Evolutionary conservation across 129 eudicot species (phyloP), one percentile per base, ranked within the genome.

Genomic region (Helianthus tuberosus): DNA sequence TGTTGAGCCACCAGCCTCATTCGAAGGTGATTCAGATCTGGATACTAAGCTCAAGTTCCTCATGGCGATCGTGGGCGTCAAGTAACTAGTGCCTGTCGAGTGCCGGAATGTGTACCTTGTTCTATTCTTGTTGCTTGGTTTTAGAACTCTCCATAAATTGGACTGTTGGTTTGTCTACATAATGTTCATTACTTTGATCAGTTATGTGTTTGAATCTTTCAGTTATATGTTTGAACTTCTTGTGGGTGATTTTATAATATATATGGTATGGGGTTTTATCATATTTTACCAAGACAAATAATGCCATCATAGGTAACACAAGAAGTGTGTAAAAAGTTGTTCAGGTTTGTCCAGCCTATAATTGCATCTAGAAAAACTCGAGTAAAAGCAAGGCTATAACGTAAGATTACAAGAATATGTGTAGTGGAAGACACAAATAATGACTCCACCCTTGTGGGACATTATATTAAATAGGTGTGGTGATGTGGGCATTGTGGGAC

Each of bases 31-130:
- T 8, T 8, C 80, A 0, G 85, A 83, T 75, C 63, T 73, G 35
- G 69, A 51, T 8, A 69, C 53, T 4, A 87, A 85, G 68, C 91
- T 92, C 15, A 83, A 51, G 11, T 84, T 89, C 77, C 88, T 92
- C 36, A 89, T 83, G 96, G 78, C 96, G 0, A 73, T 93, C 0
- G 83, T 93, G 11, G 98, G 98, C 23, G 88, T 93, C 15, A 87
- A 84, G 80, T 89, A 85, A 78, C 14, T 25, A 57, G 52, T 13
- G 43, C 6, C 11, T 41, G 4, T 9, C 17, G 20, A 58, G 5
- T 43, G 2, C 17, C 60, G 0, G 36, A 5, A 1, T 66, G 6
- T 35, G 13, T 4, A 7, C 38, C 20, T 48, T 1, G 8, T 15
- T 69, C 32, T 77, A 0, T 43, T n/a, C 57, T 43, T 57, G 57